Evolutionary conservation across 306 rosid genomes (phyloP), one percentile per base, ranked within the genome.

Genomic region (Malus fusca): DNA sequence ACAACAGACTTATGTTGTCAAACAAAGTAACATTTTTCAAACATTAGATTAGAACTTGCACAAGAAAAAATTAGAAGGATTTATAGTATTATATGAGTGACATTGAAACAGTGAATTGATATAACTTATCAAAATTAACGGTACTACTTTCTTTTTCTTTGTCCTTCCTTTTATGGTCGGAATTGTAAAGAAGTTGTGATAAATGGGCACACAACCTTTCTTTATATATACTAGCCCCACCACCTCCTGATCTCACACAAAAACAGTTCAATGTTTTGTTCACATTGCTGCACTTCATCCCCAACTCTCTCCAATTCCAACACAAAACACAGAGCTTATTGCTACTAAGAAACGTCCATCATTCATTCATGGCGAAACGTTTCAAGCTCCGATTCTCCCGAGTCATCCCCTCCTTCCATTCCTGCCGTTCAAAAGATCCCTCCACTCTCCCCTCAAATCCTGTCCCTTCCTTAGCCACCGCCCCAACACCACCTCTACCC

Each of bases 361-460:
- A 13, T 21, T 53, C 59, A 58, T 14, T 4, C 37, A 89, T 87
- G 91, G 86, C 73, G 19, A 87, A 82, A 40, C 84, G 87, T 48
- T 76, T 89, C 83, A 86, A 70, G 66, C 80, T 87, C 44, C 75
- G 89, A 43, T 68, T 89, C 48, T 81, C 82, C 53, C 71, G 81
- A 13, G 82, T 88, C 48, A 79, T 83, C 48, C 71, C 86, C 0
- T 89, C 85, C 11, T 83, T 89, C 85, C 86, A 85, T 3, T 83
- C 90, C 5, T 89, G 88, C 80, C 78, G 91, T 62, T 87, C 89
- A 53, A 79, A 80, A 69, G 86, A 83, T 71, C 72, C 84, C 4
- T 52, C 82, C 53, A 63, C 83, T 51, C 78, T 78, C n/a, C 83
- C 83, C 1, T 18, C 83, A 8, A 42, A 72, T 76, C 83, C 89